Percentiles rank a stretch among this genome's conserved stretches.
Conservation (phyloP, 176 grass and related monocot species). For the Thinopyrum elongatum region DNA sequence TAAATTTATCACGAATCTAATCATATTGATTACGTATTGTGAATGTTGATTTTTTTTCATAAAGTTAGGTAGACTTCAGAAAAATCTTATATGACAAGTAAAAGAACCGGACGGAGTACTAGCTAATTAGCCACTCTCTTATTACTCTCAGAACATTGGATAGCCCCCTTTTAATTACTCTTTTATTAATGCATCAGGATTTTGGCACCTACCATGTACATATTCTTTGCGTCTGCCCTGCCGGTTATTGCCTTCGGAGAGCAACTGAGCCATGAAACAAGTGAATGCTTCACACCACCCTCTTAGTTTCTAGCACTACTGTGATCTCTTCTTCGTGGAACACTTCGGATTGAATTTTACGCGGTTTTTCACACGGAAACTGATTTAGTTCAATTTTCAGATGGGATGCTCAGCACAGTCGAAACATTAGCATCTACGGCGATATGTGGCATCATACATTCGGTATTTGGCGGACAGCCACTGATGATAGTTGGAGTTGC, state of each 20-base stretch:
- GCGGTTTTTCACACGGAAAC: neutral
- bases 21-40: too few relatives aligned
- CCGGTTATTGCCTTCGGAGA: constrained; percentile 91
- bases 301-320: neutral
- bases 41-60: too few relatives aligned
- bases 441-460: constrained; percentile 87
- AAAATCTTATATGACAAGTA: too few relatives aligned
- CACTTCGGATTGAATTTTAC: neutral
- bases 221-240: constrained; percentile 93
- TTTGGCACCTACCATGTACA: constrained; percentile 85
- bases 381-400: constrained; percentile 26
- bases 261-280: constrained; percentile 73
- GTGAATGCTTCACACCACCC: constrained; percentile 7
- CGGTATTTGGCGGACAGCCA: constrained; percentile 87
- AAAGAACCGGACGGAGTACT: too few relatives aligned
- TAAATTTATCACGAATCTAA: too few relatives aligned
- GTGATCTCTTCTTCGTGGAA: neutral
- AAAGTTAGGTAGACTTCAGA: too few relatives aligned
- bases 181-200: constrained; percentile 40
- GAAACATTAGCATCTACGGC: constrained; percentile 85
- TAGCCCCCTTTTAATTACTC: too few relatives aligned
- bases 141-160: too few relatives aligned
- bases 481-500: constrained; percentile 90
- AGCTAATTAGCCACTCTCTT: too few relatives aligned
- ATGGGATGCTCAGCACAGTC: constrained; percentile 68